Base-by-base conservation (phyloP, 2,329 filamentous ascomycete species). In the Neoarthrinium moseri region DNA sequence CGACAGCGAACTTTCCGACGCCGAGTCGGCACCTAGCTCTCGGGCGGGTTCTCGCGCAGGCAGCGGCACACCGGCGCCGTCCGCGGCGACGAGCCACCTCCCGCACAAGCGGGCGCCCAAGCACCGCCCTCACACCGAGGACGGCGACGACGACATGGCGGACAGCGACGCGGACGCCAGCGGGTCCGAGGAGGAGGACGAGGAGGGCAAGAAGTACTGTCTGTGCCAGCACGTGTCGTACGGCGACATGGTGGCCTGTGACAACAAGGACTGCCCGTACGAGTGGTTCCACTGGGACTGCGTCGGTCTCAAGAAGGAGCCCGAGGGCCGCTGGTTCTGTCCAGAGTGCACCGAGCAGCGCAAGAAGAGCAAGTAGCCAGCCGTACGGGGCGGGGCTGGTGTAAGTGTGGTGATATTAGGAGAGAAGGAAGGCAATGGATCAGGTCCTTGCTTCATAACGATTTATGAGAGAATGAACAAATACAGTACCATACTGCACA, bases 221-320 rank as follows among this genome's bases (percentile, higher is more conserved):
- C 76, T 86, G 23, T 94, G 89, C 65, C 86, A 91, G 63, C 87
- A 87, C 57, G 86, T 91, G 54, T 90, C 86, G 65, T 91, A 88
- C 60, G 89, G 89, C 50, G 86, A 92, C 60, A 94, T 94, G 89
- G 88, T 94, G 52, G 89, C 87, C 23, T 94, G 89, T 70, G 89
- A 94, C 71, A 92, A 92, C 64, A 83, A 87, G 47, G 78, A 84
- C 54, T 94, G 89, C 66, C 83, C 84, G 37, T 88, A 81, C 60
- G 88, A 94, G 69, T 94, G 89, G 89, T 94, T 94, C 65, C 89
- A 94, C 68, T 94, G 88, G 86, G 83, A 74, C 34, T 87, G 83
- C 56, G 83, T 87, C 40, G 81, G 82, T 17, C 72, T 87, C 24
- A 85, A 83, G 65, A 84, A 78, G 56, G 83, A 86, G 61, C 83